Evolutionary conservation across 1,139 yeast species (phyloP), one percentile per base, ranked within the genome.

Genomic region (Candida freyschussii): DNA sequence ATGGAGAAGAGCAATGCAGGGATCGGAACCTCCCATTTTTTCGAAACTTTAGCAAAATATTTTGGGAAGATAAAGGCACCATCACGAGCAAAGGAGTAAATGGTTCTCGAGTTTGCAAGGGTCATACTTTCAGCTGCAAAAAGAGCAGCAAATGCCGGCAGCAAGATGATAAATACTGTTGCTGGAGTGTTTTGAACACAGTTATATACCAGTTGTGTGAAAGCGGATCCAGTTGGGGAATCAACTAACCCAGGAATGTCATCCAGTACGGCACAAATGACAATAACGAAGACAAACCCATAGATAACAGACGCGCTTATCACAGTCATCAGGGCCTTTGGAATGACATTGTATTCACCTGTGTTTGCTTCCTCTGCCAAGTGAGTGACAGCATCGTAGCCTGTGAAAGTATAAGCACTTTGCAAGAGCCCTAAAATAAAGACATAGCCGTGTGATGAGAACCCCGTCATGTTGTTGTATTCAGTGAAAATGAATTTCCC

Each of bases 321-420:
- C 14, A 76, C 67, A 21, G 67, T 59, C 36, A 69, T 57, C 33
- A 75, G 75, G 9, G 85, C 87, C 33, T 69, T 57, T 14, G 87
- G 86, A 19, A 78, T 76, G 18, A 47, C 37, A 26, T 44, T 80
- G 11, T 25, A 29, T 69, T 35, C 59, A 16, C 33, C 33, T 6
- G 41, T 61, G n/a, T 85, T 82, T 46, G 81, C 79, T 51, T 80
- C 87, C 55, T 79, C 89, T 13, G 77, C 67, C 69, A 78, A 70
- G 54, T 79, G 87, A 26, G 79, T 75, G 39, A 79, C 76, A 5
- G 80, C 70, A 53, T 79, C 87, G 50, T 76, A 78, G 21, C 51
- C 50, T 6, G 53, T 45, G 33, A 49, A 45, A 11, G 52, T 46
- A 29, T 43, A 45, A 7, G 50, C 50, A 20, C 46, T 39, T 27